These are phyloP conservation scores for Diutina siamensis DNA, from an alignment of 1,139 yeast species.

Conservation along the genomic window DNA sequence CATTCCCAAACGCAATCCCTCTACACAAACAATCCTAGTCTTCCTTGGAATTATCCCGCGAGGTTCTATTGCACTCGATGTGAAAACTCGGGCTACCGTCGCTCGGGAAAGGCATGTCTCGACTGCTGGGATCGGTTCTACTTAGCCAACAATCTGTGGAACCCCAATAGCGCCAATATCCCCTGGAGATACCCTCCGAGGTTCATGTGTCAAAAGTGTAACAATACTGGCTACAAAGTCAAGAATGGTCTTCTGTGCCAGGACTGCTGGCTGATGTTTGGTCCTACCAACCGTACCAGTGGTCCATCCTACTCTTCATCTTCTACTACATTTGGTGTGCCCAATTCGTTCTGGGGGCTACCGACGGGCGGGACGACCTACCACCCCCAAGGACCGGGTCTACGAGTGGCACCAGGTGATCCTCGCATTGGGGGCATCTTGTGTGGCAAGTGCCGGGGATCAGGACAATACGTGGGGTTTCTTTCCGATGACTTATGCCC, in stretches of 20 bases:
- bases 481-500: constrained; percentile 47
- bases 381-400: too few species aligned
- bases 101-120: constrained; percentile 20
- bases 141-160: constrained; percentile 21
- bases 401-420: constrained; percentile 65
- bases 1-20: background rate
- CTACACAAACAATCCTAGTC: constrained; percentile 12
- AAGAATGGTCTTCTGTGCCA: constrained; percentile 60
- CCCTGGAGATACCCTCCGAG: constrained; percentile 46
- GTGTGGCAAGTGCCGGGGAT: constrained; percentile 72
- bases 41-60: constrained; percentile 46
- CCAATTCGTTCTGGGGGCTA: background rate
- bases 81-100: constrained; percentile 29
- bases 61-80: constrained; percentile 29
- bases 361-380: too few species aligned
- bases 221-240: constrained; percentile 59
- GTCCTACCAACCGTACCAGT: constrained; percentile 24
- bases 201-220: constrained; percentile 57
- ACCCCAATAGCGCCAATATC: constrained; percentile 25
- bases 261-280: constrained; percentile 61
- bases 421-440: constrained; percentile 71
- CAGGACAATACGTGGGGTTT: constrained; percentile 41
- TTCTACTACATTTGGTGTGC: constrained; percentile 9
- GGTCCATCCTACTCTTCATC: constrained; percentile 10
- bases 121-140: constrained; percentile 27